A percentile compares a stretch with the other conserved stretches of the same genome.
Conservation (phyloP, 768 basidiomycete genomes). For the Sistotremastrum niveocremeum region DNA sequence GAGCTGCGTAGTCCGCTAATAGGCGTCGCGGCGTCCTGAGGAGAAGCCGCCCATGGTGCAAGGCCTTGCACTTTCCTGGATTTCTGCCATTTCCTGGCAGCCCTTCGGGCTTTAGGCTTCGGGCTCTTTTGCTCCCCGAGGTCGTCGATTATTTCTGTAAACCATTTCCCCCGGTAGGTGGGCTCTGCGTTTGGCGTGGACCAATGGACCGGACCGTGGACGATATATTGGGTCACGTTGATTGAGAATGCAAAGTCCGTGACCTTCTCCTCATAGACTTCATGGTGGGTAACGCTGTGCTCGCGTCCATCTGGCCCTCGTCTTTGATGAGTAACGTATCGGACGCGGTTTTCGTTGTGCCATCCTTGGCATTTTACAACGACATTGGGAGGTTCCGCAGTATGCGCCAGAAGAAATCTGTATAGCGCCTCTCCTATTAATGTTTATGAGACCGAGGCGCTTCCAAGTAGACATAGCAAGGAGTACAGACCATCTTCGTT, state of each 20-base stretch:
- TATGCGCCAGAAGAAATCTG: slow-evolving; percentile 54
- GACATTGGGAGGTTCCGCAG: slow-evolving; percentile 30
- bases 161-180: slow-evolving; percentile 51
- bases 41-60: slow-evolving; percentile 30
- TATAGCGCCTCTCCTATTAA: slow-evolving; percentile 52
- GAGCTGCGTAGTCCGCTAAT: slow-evolving; percentile 32
- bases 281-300: slow-evolving; percentile 21
- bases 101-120: slow-evolving; percentile 17
- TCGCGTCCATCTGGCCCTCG: slow-evolving; percentile 20
- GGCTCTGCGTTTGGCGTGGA: slow-evolving; percentile 49
- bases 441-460: slow-evolving; percentile 2
- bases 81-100: slow-evolving; percentile 31
- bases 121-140: slow-evolving; percentile 11
- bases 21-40: background rate
- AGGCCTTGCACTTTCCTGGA: slow-evolving; percentile 35
- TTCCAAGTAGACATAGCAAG: background rate
- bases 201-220: slow-evolving; percentile 35
- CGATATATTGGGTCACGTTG: slow-evolving; percentile 32
- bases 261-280: slow-evolving; percentile 44
- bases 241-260: slow-evolving; percentile 61
- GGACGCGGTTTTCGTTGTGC: slow-evolving; percentile 39
- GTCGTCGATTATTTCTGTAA: slow-evolving; percentile 35
- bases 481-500: slow-evolving; percentile 41
- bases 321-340: slow-evolving; percentile 23
- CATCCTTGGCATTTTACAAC: slow-evolving; percentile 38